Conservation (phyloP, 2,329 filamentous ascomycete genomes). For the Colletotrichum sp. region DNA sequence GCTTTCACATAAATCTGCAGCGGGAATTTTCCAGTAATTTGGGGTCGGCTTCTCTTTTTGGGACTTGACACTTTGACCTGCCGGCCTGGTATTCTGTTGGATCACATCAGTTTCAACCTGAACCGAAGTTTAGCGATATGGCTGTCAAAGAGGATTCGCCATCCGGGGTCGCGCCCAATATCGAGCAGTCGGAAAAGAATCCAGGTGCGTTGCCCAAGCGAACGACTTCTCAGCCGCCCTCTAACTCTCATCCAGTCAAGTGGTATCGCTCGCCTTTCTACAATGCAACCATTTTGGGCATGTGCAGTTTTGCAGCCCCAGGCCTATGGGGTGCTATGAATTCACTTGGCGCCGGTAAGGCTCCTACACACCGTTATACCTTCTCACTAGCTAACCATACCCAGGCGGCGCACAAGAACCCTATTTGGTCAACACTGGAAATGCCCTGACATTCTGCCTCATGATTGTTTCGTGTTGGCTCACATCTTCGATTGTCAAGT, state of each 20-base stretch:
- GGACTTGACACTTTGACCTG: background rate
- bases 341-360: slow-evolving; percentile 27
- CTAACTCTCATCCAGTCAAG: background rate
- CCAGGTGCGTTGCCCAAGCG: background rate
- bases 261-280: slow-evolving; percentile 31
- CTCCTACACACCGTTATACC: too few relatives aligned
- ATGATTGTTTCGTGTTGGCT: slow-evolving; percentile 50
- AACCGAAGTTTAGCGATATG: background rate
- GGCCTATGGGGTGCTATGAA: slow-evolving; percentile 33
- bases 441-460: slow-evolving; percentile 69
- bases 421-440: slow-evolving; percentile 72
- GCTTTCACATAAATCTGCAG: background rate
- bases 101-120: background rate
- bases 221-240: background rate
- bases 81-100: background rate
- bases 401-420: slow-evolving; percentile 68
- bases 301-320: slow-evolving; percentile 32
- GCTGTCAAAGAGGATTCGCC: background rate
- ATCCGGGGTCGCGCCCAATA: background rate
- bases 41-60: background rate
- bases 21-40: background rate
- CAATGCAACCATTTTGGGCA: slow-evolving; percentile 32
- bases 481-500: slow-evolving; percentile 43
- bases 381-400: slow-evolving; percentile 30
- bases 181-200: background rate